Evolutionary conservation across 805 yeast species (phyloP).

Genomic region (Wickerhamiella occidentalis): DNA sequence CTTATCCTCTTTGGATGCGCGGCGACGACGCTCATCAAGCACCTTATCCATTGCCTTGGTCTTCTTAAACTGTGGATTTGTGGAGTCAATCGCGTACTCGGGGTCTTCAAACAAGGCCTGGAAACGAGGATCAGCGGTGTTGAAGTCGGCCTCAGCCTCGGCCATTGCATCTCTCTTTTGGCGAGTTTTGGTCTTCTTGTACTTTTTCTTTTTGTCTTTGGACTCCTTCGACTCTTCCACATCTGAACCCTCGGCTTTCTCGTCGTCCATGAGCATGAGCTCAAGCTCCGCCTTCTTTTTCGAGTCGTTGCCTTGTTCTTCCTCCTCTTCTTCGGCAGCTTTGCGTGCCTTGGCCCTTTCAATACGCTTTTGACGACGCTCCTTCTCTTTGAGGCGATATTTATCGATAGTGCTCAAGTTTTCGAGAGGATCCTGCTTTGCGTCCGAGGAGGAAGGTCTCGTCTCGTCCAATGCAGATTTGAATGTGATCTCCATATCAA

Average conservation of each 20-base stretch:
- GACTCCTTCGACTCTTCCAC: conserved; percentile 61
- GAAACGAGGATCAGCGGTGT: conserved; percentile 76
- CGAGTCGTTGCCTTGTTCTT: conserved; percentile 26
- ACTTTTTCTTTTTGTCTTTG: conserved; percentile 32
- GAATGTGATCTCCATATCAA: conserved; percentile 92
- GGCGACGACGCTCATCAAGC: conserved; percentile 49
- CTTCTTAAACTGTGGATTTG: conserved; percentile 77
- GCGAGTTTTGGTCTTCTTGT: conserved; percentile 34
- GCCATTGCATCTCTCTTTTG: conserved; percentile 31
- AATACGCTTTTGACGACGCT: conserved; percentile 75
- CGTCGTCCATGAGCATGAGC: conserved; percentile 56
- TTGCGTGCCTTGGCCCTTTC: conserved; percentile 57
- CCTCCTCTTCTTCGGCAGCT: conserved; percentile 35
- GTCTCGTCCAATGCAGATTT: conserved; percentile 62
- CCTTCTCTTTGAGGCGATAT: conserved; percentile 79
- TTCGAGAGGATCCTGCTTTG: conserved; percentile 17
- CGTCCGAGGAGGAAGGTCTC: too few species aligned
- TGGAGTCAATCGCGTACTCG: conserved; percentile 89
- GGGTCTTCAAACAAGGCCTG: conserved; percentile 70
- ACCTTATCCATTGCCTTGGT: conserved; percentile 79
- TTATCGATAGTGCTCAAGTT: conserved; percentile 70
- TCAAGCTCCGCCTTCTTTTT: conserved; percentile 60
- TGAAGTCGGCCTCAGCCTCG: conserved; percentile 45
- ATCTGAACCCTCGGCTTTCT: conserved; percentile 64
- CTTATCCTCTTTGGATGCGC: conserved; percentile 15